Conservation (phyloP, 768 basidiomycete species). For the Macrocybe gigantea region DNA sequence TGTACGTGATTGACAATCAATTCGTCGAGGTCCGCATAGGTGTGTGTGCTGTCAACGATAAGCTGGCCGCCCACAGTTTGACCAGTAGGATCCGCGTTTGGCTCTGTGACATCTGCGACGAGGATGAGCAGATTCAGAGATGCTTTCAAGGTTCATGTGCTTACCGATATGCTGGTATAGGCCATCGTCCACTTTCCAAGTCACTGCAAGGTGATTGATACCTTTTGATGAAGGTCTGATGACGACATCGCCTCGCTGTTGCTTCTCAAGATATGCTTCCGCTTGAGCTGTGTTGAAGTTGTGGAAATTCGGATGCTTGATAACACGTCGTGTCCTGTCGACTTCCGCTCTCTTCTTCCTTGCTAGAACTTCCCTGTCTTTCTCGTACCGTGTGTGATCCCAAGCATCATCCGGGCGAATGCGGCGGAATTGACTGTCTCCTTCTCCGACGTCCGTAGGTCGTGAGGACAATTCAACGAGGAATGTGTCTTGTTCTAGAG, state of each 20-base stretch:
- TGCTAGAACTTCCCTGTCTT: slow-evolving; percentile 65
- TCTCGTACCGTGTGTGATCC: slow-evolving; percentile 58
- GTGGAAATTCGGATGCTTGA: slow-evolving; percentile 98
- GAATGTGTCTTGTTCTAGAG: slow-evolving; percentile 56
- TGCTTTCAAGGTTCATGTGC: slow-evolving; percentile 16
- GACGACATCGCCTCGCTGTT: slow-evolving; percentile 93
- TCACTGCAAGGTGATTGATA: slow-evolving; percentile 87
- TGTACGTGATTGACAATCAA: slow-evolving; percentile 95
- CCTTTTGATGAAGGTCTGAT: slow-evolving; percentile 96
- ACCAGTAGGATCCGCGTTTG: slow-evolving; percentile 68
- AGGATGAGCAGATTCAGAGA: slow-evolving; percentile 2
- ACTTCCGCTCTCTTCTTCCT: slow-evolving; percentile 84
- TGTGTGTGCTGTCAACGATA: slow-evolving; percentile 70
- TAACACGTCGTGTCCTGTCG: slow-evolving; percentile 73
- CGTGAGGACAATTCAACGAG: slow-evolving; percentile 73
- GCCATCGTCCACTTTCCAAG: slow-evolving; percentile 97
- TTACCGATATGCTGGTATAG: slow-evolving; percentile 94
- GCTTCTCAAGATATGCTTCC: slow-evolving; percentile 82
- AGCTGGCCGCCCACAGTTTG: slow-evolving; percentile 60
- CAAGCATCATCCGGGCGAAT: slow-evolving; percentile 56
- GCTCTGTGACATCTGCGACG: slow-evolving; percentile 70
- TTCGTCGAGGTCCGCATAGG: slow-evolving; percentile 93
- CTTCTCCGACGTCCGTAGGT: slow-evolving; percentile 49
- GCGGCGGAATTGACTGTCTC: slow-evolving; percentile 58
- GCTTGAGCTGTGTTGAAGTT: slow-evolving; percentile 89